Conservation (phyloP, 768 basidiomycete species). For the Ramaria sp. region DNA sequence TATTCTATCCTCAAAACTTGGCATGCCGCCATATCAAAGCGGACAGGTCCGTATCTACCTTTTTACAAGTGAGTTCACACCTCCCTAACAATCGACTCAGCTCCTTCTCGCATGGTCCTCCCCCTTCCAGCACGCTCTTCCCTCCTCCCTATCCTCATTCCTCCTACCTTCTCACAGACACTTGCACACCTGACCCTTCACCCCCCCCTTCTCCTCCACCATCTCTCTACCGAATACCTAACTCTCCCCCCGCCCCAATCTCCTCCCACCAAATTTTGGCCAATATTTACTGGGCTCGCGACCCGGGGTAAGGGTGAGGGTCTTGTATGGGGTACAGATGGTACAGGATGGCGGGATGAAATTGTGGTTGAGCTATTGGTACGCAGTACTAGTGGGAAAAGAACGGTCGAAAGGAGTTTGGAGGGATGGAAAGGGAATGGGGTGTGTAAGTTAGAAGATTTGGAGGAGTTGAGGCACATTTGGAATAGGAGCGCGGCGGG, state of each 20-base stretch:
- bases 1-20: conserved; percentile 42
- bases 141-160: conserved; percentile 43
- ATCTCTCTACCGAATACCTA: conserved; percentile 62
- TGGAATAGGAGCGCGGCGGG: conserved; percentile 24
- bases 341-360: conserved; percentile 34
- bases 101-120: conserved; percentile 46
- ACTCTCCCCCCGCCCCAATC: conserved; percentile 58
- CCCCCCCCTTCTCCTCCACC: conserved; percentile 54
- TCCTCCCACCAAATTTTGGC: conserved; percentile 59
- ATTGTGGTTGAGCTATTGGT: conserved; percentile 53
- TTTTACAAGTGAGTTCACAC: no score
- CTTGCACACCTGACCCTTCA: conserved; percentile 57
- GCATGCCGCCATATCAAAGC: conserved; percentile 30
- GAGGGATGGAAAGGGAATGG: conserved; percentile 47
- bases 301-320: conserved; percentile 49
- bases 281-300: conserved; percentile 58
- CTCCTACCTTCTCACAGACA: conserved; percentile 53
- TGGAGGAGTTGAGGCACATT: conserved; percentile 41
- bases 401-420: conserved; percentile 45
- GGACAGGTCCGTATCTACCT: conserved; percentile 41
- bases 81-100: no score
- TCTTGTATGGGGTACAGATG: conserved; percentile 46
- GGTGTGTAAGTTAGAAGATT: conserved; percentile 36
- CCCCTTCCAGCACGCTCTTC: conserved; percentile 41
- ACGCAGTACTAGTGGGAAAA: conserved; percentile 37